Conservation (phyloP, 2,329 filamentous ascomycete genomes). For the Lecanosticta acicola region DNA sequence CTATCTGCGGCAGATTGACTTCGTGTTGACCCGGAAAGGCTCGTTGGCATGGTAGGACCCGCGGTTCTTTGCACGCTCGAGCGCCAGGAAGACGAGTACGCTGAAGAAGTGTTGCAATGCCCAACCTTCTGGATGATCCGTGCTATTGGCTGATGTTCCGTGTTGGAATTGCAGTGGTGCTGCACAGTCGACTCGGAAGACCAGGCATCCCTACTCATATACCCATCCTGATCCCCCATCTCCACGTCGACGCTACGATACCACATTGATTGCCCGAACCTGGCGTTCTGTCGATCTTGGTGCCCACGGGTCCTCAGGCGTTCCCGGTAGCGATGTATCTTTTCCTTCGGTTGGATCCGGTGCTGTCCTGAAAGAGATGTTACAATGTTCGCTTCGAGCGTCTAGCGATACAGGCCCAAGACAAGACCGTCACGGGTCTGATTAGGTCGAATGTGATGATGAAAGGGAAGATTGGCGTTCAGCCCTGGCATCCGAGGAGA, state of each 20-base stretch:
- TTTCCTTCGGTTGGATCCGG: not conserved
- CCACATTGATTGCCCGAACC: too few relatives aligned
- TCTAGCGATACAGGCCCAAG: too few relatives aligned
- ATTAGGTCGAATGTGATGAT: not conserved
- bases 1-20: not conserved
- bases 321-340: too few relatives aligned
- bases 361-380: not conserved
- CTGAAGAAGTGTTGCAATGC: not conserved
- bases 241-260: not conserved
- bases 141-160: not conserved
- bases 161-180: not conserved
- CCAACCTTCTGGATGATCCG: not conserved
- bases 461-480: not conserved
- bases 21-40: not conserved
- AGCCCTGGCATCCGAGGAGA: not conserved
- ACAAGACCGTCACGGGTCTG: not conserved
- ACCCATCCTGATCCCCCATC: not conserved
- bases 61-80: not conserved
- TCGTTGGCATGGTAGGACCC: not conserved
- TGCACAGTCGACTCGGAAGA: not conserved
- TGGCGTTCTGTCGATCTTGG: too few relatives aligned
- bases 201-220: constrained; percentile 2
- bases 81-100: not conserved
- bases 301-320: too few relatives aligned
- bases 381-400: too few relatives aligned